Base-by-base conservation (phyloP, 2,329 filamentous ascomycete species). In the Lanzia echinophila region DNA sequence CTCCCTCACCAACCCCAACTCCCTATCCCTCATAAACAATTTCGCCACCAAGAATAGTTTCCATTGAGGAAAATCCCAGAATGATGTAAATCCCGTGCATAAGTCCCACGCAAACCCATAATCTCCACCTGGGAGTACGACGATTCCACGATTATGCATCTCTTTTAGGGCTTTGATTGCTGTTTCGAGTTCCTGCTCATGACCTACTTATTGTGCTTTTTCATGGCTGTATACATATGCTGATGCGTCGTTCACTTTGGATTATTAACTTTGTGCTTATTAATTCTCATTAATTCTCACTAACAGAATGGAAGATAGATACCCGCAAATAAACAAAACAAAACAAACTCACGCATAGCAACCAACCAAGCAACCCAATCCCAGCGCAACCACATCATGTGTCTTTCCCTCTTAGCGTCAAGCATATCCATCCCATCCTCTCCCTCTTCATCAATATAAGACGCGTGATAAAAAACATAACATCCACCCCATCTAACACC, bases 381-480 rank as follows among this genome's bases (percentile, higher is more conserved):
- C 73, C 0, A 72, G 72, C 1, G 67, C 72, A 6, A 75, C 70
- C 1, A 74, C 62, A 49, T n/a, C n/a, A n/a, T n/a, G n/a, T 71
- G 69, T 55, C 69, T 69, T 2, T 60, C 54, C 51, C 70, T 75
- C 6, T 65, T 63, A n/a, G 64, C 62, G 50, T 75, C 71, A 2
- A 71, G 62, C 64, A 69, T 67, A 28, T 69, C 62, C 63, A 71
- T 69, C 19, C 69, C 69, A 28, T 69, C 62, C 63, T 70, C 69
- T 20, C 69, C 69, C 46, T 68, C 63, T 20, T 71, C 68, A 48
- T 76, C 72, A 24, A 73, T 72, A 41, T 70, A 75, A 0, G 66
- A 70, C 1, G 70, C 73, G 58, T 76, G 72, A 48, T 73, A 75
- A 33, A 76, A 73, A 3, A 75, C 69, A 76, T 74, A 3, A 75